phyloP scores from a whole-genome alignment of 106 monocot genomes.

The Hemerocallis citrina region DNA sequence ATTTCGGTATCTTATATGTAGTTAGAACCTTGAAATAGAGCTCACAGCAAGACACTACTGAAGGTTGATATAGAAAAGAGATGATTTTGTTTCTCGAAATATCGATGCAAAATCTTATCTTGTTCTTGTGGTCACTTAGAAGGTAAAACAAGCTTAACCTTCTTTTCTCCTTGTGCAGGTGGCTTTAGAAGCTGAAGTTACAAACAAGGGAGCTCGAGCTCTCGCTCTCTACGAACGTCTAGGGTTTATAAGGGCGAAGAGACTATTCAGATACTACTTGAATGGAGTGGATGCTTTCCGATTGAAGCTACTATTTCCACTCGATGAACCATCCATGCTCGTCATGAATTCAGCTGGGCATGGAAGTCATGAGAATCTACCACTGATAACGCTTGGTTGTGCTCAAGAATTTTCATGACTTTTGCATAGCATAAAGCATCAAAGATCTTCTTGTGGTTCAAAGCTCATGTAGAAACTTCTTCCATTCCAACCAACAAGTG shows the following conservation, averaged over 20 bases:
- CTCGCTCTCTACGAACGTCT: conserved; percentile 88
- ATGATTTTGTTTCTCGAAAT: no score
- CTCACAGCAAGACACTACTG: no score
- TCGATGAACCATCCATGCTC: conserved; percentile 7
- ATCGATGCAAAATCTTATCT: no score
- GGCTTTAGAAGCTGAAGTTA: conserved; percentile 95
- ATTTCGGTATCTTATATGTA: no score
- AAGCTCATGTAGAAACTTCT: no score
- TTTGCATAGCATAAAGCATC: no score
- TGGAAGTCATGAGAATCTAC: neutral
- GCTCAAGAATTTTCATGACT: no score
- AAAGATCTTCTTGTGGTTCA: no score
- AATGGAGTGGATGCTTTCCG: conserved; percentile 99
- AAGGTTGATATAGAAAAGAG: no score
- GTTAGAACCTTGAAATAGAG: no score
- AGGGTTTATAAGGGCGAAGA: conserved; percentile 96
- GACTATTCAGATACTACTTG: conserved; percentile 83
- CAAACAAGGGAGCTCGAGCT: conserved; percentile 98
- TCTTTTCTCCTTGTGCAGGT: conserved; percentile 36
- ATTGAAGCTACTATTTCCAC: conserved; percentile 81
- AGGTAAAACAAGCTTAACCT: neutral
- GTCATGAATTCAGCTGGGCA: neutral
- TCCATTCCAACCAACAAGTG: no score
- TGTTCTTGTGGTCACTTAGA: neutral
- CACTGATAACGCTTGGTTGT: no score